Evolutionary conservation across 495 filamentous ascomycete genomes (phyloP).

Genomic region (Aspergillus baeticus): DNA sequence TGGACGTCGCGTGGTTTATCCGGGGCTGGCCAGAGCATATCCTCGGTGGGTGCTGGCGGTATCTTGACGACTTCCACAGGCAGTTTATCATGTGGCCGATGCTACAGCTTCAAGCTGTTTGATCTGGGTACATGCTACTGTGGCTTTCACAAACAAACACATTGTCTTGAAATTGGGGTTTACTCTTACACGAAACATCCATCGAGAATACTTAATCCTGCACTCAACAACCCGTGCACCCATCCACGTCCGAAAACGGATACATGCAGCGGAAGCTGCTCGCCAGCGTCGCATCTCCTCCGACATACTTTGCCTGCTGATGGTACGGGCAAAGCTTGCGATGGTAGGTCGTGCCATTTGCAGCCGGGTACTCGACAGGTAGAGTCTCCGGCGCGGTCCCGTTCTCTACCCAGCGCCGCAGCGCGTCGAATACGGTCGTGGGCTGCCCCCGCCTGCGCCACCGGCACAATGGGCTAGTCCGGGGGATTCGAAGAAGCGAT

Average conservation of each 20-base stretch:
- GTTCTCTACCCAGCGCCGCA: constrained; percentile 14
- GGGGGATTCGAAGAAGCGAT: constrained; percentile 16
- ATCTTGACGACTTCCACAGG: neutral
- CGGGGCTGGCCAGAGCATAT: constrained; percentile 14
- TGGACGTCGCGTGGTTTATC: constrained; percentile 13
- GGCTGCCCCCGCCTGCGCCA: constrained; percentile 13
- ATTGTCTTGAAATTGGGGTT: too few relatives aligned
- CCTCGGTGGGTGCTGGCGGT: neutral
- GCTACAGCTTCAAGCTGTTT: neutral
- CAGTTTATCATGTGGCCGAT: constrained; percentile 6
- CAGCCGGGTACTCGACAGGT: neutral
- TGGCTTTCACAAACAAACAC: too few relatives aligned
- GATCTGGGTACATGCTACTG: too few relatives aligned
- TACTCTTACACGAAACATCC: too few relatives aligned
- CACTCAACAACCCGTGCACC: too few relatives aligned
- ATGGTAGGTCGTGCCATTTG: too few relatives aligned
- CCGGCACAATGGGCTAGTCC: constrained; percentile 14
- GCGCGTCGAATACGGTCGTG: neutral
- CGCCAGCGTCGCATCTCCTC: too few relatives aligned
- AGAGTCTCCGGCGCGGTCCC: constrained; percentile 21
- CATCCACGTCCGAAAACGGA: too few relatives aligned
- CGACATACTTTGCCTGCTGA: too few relatives aligned
- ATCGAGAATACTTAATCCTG: too few relatives aligned
- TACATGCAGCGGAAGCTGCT: too few relatives aligned
- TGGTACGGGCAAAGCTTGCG: too few relatives aligned